phyloP scores from a whole-genome alignment of 768 basidiomycete genomes.

The Mycena epipterygia region DNA sequence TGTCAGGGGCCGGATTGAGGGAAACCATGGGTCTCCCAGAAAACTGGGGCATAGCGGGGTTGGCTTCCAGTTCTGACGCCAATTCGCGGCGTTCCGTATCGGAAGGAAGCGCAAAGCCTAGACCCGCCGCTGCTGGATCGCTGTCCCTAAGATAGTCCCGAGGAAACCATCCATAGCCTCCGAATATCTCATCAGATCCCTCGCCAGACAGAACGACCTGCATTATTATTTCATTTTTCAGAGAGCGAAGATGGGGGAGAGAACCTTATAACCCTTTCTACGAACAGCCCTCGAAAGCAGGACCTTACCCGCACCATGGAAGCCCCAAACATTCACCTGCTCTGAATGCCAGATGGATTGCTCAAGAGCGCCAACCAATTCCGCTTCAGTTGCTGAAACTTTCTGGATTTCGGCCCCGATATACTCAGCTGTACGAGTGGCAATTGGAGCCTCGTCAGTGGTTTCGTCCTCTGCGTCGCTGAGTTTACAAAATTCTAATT shows the following conservation, averaged over 20 bases:
- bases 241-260: neutral
- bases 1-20: neutral
- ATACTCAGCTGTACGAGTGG: slow-evolving; percentile 12
- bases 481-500: neutral
- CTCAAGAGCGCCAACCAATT: slow-evolving; percentile 21
- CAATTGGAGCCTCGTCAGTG: slow-evolving; percentile 28
- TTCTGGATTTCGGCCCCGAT: slow-evolving; percentile 19
- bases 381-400: slow-evolving; percentile 21
- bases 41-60: no score
- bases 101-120: slow-evolving; percentile 18
- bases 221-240: no score
- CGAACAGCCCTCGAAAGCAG: slow-evolving; percentile 27
- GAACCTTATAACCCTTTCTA: slow-evolving; percentile 31
- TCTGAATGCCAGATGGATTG: slow-evolving; percentile 36
- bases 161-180: slow-evolving; percentile 22
- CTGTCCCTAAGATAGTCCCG: slow-evolving; percentile 12
- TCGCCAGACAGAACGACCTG: slow-evolving; percentile 30
- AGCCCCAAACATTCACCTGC: neutral
- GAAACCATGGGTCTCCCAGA: no score
- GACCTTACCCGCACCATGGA: slow-evolving; percentile 35
- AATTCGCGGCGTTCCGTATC: slow-evolving; percentile 9
- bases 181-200: slow-evolving; percentile 28
- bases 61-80: neutral
- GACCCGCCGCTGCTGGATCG: slow-evolving; percentile 14
- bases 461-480: slow-evolving; percentile 21